These are phyloP conservation scores for Pichia membranifaciens DNA, from an alignment of 805 yeast genomes.

Conservation along the genomic window DNA sequence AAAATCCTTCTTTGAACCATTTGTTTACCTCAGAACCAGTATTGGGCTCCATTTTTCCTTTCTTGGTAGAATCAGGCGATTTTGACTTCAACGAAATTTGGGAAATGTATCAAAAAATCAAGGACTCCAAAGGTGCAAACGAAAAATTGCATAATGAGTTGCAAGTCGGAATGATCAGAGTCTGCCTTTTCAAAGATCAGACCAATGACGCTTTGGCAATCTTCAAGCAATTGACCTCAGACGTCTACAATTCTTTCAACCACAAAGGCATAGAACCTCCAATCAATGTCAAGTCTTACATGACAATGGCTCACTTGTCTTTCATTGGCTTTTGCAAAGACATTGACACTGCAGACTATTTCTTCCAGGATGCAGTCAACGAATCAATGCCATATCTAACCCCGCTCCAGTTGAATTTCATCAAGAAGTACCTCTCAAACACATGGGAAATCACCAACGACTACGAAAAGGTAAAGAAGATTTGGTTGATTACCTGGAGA, in stretches of 20 bases:
- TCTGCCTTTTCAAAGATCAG: constrained; percentile 60
- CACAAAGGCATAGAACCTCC: constrained; percentile 29
- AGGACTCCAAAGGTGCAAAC: constrained; percentile 28
- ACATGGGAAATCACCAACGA: constrained; percentile 52
- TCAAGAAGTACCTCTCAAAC: constrained; percentile 57
- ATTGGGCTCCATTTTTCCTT: constrained; percentile 63
- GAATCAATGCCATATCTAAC: constrained; percentile 69
- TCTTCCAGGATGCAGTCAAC: constrained; percentile 66
- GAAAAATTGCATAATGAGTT: constrained; percentile 40
- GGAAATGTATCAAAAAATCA: constrained; percentile 42
- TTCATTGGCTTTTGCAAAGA: constrained; percentile 77
- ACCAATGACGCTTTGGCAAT: constrained; percentile 59
- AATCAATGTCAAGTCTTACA: constrained; percentile 41
- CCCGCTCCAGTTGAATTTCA: constrained; percentile 66
- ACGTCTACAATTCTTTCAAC: constrained; percentile 35
- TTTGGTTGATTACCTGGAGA: constrained; percentile 57
- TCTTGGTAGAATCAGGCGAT: constrained; percentile 56
- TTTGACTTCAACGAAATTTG: constrained; percentile 56
- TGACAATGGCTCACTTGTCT: constrained; percentile 69
- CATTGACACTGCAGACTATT: constrained; percentile 61
- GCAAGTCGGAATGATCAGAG: constrained; percentile 67
- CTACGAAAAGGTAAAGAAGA: constrained; percentile 50
- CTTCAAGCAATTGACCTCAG: constrained; percentile 54
- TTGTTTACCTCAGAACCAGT: constrained; percentile 58
- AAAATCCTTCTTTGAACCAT: constrained; percentile 34